Evolutionary conservation across 2,329 filamentous ascomycete species (phyloP).

Genomic region (Aspergillus pseudoviridinutans): DNA sequence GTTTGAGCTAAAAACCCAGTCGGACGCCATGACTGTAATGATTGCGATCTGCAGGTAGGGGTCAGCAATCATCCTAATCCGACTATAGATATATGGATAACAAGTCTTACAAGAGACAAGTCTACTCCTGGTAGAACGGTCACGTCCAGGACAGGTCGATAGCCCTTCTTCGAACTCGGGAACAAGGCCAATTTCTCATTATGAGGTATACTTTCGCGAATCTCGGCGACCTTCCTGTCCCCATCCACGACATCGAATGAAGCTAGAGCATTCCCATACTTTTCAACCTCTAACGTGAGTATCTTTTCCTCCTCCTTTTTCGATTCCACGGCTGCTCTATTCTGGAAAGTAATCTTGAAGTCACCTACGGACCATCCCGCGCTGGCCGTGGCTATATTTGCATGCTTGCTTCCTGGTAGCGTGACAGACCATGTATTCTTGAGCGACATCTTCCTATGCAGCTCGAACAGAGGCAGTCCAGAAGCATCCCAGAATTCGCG

Average conservation of each 20-base stretch:
- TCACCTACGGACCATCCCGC: slow-evolving; percentile 5
- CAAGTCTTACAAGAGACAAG: slow-evolving; percentile 18
- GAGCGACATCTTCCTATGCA: slow-evolving; percentile 11
- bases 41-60: slow-evolving; percentile 10
- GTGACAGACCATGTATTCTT: slow-evolving; percentile 18
- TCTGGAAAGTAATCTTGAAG: slow-evolving; percentile 22
- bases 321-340: slow-evolving; percentile 15
- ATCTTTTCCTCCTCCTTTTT: slow-evolving; percentile 16
- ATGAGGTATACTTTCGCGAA: slow-evolving; percentile 17
- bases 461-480: slow-evolving; percentile 26
- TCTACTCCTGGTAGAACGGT: slow-evolving; percentile 22
- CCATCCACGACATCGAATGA: slow-evolving; percentile 19
- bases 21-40: slow-evolving; percentile 18
- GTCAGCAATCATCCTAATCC: neutral
- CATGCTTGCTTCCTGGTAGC: slow-evolving; percentile 20
- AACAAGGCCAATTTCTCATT: slow-evolving; percentile 14
- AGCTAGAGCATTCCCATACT: slow-evolving; percentile 13
- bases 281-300: slow-evolving; percentile 15
- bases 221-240: slow-evolving; percentile 16
- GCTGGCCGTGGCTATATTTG: slow-evolving; percentile 9
- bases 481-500: slow-evolving; percentile 28
- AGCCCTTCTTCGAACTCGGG: slow-evolving; percentile 13
- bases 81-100: neutral
- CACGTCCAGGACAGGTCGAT: slow-evolving; percentile 23
- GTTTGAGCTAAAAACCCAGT: slow-evolving; percentile 17